phyloP scores from a whole-genome alignment of 2,329 filamentous ascomycete species.

The Fusarium sp. region DNA sequence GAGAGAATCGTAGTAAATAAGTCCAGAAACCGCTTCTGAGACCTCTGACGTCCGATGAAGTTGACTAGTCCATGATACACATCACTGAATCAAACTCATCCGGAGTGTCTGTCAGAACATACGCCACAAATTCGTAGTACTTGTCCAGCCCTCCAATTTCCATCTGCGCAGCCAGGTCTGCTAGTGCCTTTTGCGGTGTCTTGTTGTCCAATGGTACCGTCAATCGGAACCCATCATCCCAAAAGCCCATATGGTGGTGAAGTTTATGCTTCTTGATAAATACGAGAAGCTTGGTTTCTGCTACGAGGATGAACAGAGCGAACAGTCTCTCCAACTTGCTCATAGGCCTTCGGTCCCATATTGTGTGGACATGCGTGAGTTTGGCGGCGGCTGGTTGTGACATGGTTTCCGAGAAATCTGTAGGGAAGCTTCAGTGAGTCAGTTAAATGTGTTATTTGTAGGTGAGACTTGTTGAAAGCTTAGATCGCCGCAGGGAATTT shows the following conservation, averaged over 20 bases:
- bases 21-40: too few species aligned
- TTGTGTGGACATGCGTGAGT: not conserved
- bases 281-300: not conserved
- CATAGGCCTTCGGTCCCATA: not conserved
- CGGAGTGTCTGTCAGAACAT: not conserved
- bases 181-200: not conserved
- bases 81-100: not conserved
- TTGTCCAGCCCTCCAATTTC: not conserved
- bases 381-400: fast-evolving
- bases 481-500: fast-evolving
- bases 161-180: not conserved
- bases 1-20: not conserved
- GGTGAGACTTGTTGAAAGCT: not conserved
- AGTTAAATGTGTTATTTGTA: not conserved
- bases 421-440: not conserved
- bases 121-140: not conserved
- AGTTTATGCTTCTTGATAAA: not conserved
- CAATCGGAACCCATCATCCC: not conserved
- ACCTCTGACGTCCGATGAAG: not conserved
- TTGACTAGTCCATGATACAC: fast-evolving
- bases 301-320: fast-evolving
- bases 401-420: not conserved
- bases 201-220: not conserved
- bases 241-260: not conserved
- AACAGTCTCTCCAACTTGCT: fast-evolving